A percentile compares a stretch with the other conserved stretches of the same genome.
Conservation (phyloP, 2,329 filamentous ascomycete species). For the Colletotrichum magnum region DNA sequence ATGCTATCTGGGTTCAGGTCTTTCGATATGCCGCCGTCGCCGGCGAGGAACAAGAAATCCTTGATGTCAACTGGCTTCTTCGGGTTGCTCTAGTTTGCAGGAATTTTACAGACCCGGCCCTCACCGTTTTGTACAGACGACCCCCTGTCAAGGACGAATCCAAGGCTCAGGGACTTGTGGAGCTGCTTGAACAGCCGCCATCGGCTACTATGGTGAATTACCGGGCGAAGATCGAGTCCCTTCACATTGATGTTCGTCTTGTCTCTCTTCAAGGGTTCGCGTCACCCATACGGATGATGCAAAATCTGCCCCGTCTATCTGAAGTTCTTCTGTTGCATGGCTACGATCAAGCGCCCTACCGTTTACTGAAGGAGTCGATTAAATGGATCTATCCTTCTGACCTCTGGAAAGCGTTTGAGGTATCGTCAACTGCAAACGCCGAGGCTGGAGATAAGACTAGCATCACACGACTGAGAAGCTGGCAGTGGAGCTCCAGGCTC, state of each 20-base stretch:
- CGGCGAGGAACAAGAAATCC: conserved; percentile 43
- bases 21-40: conserved; percentile 75
- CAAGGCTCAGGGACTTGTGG: conserved; percentile 61
- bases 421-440: conserved; percentile 60
- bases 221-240: conserved; percentile 76
- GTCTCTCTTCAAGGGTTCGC: conserved; percentile 67
- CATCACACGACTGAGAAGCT: conserved; percentile 62
- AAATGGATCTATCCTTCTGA: conserved; percentile 79
- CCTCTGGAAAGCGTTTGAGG: conserved; percentile 74
- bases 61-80: conserved; percentile 74
- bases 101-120: conserved; percentile 78
- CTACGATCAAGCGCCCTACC: conserved; percentile 77
- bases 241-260: conserved; percentile 80
- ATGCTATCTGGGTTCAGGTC: conserved; percentile 77
- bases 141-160: conserved; percentile 71
- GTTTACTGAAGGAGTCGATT: conserved; percentile 67
- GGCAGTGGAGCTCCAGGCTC: conserved; percentile 74
- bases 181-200: conserved; percentile 69
- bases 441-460: conserved; percentile 50
- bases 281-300: conserved; percentile 66
- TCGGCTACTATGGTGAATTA: conserved; percentile 72
- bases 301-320: conserved; percentile 75
- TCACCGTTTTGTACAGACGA: conserved; percentile 79
- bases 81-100: conserved; percentile 74
- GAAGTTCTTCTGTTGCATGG: conserved; percentile 81